phyloP scores from a whole-genome alignment of 495 filamentous ascomycete genomes.

The Penicillium antarcticum region DNA sequence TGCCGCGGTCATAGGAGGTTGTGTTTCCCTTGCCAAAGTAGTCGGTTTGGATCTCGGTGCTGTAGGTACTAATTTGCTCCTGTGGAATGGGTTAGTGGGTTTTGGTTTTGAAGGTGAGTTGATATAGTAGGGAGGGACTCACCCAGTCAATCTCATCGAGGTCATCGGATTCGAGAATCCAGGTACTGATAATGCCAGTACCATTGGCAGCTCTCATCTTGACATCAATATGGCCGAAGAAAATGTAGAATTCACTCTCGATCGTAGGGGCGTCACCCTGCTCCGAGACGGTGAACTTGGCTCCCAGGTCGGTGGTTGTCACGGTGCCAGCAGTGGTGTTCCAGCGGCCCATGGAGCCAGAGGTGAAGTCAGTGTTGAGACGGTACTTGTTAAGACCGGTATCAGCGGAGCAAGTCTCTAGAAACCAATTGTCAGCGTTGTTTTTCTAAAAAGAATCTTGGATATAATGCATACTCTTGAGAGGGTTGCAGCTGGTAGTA shows the following conservation, averaged over 20 bases:
- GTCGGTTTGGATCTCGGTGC: conserved; percentile 73
- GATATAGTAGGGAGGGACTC: conserved; percentile 26
- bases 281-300: conserved; percentile 69
- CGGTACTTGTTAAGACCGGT: conserved; percentile 55
- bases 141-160: conserved; percentile 96
- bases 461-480: conserved; percentile 39
- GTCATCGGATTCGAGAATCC: conserved; percentile 82
- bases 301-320: conserved; percentile 49
- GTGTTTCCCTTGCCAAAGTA: conserved; percentile 94
- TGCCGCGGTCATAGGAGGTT: conserved; percentile 70
- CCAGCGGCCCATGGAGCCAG: conserved; percentile 53
- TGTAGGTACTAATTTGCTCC: conserved; percentile 58
- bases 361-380: conserved; percentile 64
- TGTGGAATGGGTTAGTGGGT: conserved; percentile 9
- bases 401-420: conserved; percentile 57
- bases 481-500: conserved; percentile 66
- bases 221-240: conserved; percentile 75
- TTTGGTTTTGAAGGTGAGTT: not conserved
- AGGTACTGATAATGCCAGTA: conserved; percentile 71
- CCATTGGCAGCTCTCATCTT: conserved; percentile 70
- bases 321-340: conserved; percentile 57
- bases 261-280: conserved; percentile 73
- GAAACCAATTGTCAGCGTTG: not conserved
- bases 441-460: too few relatives aligned
- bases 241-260: conserved; percentile 72